Evolutionary conservation across 768 basidiomycete species (phyloP), one percentile per base, ranked within the genome.

Genomic region (Epithele typhae): DNA sequence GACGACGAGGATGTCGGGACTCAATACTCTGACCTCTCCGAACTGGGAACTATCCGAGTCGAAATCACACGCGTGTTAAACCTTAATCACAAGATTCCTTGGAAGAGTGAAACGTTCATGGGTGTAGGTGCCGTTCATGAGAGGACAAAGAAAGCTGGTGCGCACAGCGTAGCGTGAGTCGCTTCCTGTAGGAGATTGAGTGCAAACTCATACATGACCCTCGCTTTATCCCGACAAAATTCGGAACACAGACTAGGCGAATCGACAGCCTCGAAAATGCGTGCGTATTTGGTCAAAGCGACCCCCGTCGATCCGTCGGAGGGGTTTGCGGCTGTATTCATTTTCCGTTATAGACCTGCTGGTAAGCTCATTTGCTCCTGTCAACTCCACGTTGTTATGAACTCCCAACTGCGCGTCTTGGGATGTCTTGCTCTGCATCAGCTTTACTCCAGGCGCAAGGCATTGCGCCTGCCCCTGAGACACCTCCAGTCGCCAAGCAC

Each of bases 81-180:
- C 14, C 15, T 1, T n/a, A n/a, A n/a, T 15, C 11, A 4, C n/a
- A 8, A 5, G 10, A 18, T 33, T 0, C 35, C 49, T 11, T 45
- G 37, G 40, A 22, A 14, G 11, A 34, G 25, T 5, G 8, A 9
- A 3, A 19, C 2, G 5, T 47, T 32, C 17, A 24, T 15, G 25
- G 9, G 27, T 24, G 36, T 55, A 4, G 56, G 49, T 3, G 34
- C 42, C 4, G 45, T 56, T 9, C 54, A 56, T 25, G 54, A 56
- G 38, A 48, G 54, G 1, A 56, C 51, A 39, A 56, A 56, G 48
- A 56, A 56, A 38, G 48, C 49, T 5, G 54, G 54, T 19, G 42
- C 41, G 21, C 54, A 56, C 15, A 40, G 33, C 25, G 50, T 51
- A n/a, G 34, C 44, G 54, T 55, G 19, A 18, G 50, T 55, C 22